phyloP scores from a whole-genome alignment of 148 eudicot genomes.

The Vaccinium darrowii region DNA sequence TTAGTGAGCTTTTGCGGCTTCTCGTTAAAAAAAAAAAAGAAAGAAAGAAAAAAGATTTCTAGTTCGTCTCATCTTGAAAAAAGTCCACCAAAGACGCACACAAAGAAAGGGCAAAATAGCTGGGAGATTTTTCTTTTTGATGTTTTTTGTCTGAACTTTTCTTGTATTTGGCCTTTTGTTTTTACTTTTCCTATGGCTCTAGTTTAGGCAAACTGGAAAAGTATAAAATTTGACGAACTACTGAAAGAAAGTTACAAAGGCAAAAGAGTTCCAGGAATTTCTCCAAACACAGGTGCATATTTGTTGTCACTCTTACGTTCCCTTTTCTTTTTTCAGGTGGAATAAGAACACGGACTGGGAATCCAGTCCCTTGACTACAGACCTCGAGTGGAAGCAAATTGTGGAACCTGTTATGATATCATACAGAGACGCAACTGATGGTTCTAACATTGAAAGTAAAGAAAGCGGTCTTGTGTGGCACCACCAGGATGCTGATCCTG shows the following conservation, averaged over 20 bases:
- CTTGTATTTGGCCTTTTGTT: neutral
- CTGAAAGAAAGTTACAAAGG: no score
- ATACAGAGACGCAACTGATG: slow-evolving; percentile 82
- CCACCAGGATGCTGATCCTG: slow-evolving; percentile 83
- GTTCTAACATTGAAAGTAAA: slow-evolving; percentile 68
- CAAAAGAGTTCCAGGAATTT: no score
- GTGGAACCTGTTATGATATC: slow-evolving; percentile 72
- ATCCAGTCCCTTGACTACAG: slow-evolving; percentile 29
- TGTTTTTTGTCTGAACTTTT: neutral
- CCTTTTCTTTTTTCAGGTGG: slow-evolving; percentile 47
- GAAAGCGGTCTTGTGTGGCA: slow-evolving; percentile 90
- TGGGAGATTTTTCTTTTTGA: neutral
- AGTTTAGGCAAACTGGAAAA: neutral
- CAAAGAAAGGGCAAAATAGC: neutral
- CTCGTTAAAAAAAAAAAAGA: neutral
- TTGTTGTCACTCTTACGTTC: neutral
- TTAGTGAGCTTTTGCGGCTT: neutral
- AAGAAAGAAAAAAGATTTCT: neutral
- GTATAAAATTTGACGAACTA: neutral
- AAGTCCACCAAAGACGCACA: neutral
- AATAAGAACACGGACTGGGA: slow-evolving; percentile 58
- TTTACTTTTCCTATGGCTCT: neutral
- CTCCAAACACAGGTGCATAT: neutral
- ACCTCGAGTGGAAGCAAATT: slow-evolving; percentile 80
- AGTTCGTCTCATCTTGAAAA: neutral